Conservation (phyloP, 73 alveolate species). For the Paramecium bursaria region DNA sequence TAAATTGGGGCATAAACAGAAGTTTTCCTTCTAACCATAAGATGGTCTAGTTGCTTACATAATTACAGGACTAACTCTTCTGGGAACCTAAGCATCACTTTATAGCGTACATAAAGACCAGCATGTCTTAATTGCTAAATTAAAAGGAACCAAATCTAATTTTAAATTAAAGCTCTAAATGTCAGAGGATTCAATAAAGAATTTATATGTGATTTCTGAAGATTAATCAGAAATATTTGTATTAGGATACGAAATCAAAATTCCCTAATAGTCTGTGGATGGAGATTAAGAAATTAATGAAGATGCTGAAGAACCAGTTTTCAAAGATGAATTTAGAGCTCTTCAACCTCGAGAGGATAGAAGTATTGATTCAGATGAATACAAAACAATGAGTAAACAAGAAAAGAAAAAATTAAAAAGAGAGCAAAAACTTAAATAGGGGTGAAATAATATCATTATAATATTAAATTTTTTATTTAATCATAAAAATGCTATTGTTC, state of each 20-base stretch:
- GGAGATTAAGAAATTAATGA: background rate
- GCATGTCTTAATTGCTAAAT: background rate
- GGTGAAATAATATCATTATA: no score
- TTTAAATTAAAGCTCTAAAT: background rate
- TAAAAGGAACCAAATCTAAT: background rate
- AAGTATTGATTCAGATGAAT: background rate
- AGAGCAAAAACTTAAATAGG: background rate
- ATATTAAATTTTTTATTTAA: no score
- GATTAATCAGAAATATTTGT: background rate
- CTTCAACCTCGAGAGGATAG: background rate
- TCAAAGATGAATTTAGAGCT: background rate
- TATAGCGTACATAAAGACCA: background rate
- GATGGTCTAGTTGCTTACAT: background rate
- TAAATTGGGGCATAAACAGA: background rate
- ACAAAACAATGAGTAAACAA: background rate
- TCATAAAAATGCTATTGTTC: no score
- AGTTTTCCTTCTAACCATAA: background rate
- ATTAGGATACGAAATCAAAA: conserved; percentile 3
- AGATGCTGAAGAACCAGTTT: background rate
- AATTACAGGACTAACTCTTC: background rate
- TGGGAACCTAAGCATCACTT: conserved; percentile 5
- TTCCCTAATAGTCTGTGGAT: no score
- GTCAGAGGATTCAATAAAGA: background rate
- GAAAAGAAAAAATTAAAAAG: conserved; percentile 15
- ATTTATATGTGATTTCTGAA: background rate